phyloP scores from a whole-genome alignment of 805 yeast species.

The Kluyveromyces aestuarii region DNA sequence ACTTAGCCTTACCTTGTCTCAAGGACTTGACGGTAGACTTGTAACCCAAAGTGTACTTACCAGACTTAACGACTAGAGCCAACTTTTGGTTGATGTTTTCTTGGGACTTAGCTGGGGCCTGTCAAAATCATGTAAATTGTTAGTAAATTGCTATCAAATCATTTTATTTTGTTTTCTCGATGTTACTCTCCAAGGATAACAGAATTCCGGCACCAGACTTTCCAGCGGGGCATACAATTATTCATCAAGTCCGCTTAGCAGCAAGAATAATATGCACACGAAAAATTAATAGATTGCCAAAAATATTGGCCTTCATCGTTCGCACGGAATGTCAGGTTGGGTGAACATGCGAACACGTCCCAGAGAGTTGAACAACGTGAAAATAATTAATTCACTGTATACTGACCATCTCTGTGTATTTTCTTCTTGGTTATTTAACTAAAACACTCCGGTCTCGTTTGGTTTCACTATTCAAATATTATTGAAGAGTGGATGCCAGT shows the following conservation, averaged over 20 bases:
- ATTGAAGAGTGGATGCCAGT: neutral
- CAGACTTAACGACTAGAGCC: conserved; percentile 96
- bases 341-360: neutral
- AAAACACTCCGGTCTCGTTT: conserved; percentile 85
- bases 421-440: conserved; percentile 20
- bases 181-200: neutral
- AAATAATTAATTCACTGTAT: conserved; percentile 20
- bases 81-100: conserved; percentile 97
- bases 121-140: conserved; percentile 4
- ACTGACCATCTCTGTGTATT: conserved; percentile 98
- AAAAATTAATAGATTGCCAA: too few species aligned
- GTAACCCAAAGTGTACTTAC: conserved; percentile 99
- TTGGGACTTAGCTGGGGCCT: conserved; percentile 91
- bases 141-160: neutral
- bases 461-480: neutral
- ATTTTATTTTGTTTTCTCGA: neutral
- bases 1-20: conserved; percentile 98
- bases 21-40: conserved; percentile 96
- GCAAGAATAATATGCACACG: too few species aligned
- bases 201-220: too few species aligned
- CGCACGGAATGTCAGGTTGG: too few species aligned
- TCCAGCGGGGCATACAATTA: too few species aligned
- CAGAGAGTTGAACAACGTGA: neutral
- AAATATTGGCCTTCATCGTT: too few species aligned
- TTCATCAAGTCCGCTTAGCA: too few species aligned